phyloP scores from a whole-genome alignment of 257 asterid species.

The Prunella vulgaris region DNA sequence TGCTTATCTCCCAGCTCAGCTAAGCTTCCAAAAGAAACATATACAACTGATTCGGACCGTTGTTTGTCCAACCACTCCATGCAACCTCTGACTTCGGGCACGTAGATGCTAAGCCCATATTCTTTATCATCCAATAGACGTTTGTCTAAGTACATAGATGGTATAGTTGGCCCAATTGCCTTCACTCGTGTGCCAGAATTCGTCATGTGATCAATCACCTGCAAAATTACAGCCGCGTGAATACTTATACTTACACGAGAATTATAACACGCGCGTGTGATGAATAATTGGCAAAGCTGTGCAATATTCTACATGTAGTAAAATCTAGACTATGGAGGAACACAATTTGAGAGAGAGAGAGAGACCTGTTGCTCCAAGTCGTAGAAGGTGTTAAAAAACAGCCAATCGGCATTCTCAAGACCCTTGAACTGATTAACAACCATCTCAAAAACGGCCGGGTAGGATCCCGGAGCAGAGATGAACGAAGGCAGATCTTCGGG shows the following conservation, averaged over 20 bases:
- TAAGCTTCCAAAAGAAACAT: conserved; percentile 28
- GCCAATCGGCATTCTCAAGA: conserved; percentile 38
- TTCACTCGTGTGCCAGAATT: conserved; percentile 20
- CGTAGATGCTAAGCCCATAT: conserved; percentile 34
- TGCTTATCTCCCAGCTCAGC: background rate
- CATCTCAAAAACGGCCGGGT: conserved; percentile 26
- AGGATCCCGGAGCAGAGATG: conserved; percentile 19
- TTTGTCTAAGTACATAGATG: conserved; percentile 46
- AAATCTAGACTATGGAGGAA: too few relatives aligned
- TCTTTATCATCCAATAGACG: conserved; percentile 30
- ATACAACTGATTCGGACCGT: conserved; percentile 8
- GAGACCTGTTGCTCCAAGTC: conserved; percentile 37
- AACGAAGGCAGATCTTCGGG: conserved; percentile 43
- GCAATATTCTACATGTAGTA: too few relatives aligned
- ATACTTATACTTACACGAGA: too few relatives aligned
- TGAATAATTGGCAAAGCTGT: too few relatives aligned
- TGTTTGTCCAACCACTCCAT: conserved; percentile 23
- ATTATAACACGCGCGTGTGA: too few relatives aligned
- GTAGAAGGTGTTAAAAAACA: conserved; percentile 43
- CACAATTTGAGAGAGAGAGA: too few relatives aligned
- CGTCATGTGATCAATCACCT: conserved; percentile 35
- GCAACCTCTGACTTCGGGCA: conserved; percentile 24
- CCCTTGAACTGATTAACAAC: conserved; percentile 31
- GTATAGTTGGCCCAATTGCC: conserved; percentile 42
- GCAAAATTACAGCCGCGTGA: background rate